Conservation (phyloP, 2,329 filamentous ascomycete genomes). For the Ophiostoma sp. region DNA sequence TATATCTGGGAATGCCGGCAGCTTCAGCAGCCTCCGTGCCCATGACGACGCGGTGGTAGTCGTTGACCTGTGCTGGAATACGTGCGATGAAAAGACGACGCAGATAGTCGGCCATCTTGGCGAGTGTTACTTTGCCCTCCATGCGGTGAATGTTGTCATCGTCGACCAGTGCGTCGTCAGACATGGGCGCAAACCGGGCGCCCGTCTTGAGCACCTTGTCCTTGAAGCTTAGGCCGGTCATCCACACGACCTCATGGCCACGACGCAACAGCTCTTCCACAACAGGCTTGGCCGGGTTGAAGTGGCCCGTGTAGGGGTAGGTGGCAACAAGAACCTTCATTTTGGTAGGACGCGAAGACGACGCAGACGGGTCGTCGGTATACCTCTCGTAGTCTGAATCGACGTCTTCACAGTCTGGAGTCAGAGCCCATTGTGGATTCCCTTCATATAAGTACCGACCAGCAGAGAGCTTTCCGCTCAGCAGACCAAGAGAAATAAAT, state of each 20-base stretch:
- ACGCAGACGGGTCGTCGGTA: constrained; percentile 1
- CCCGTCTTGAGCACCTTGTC: constrained; percentile 35
- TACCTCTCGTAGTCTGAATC: constrained; percentile 5
- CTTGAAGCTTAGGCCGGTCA: constrained; percentile 35
- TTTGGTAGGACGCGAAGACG: neutral
- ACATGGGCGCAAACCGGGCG: constrained; percentile 35
- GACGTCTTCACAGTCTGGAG: neutral
- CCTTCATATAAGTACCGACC: constrained; percentile 3
- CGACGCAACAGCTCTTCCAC: constrained; percentile 36
- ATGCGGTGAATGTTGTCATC: constrained; percentile 21
- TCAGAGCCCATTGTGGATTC: neutral
- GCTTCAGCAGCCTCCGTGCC: neutral
- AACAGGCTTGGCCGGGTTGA: constrained; percentile 39
- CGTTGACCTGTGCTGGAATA: constrained; percentile 24
- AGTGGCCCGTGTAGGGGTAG: constrained; percentile 39
- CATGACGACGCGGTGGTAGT: constrained; percentile 21
- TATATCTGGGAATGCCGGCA: constrained; percentile 4
- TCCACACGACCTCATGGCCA: constrained; percentile 39
- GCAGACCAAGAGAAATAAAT: constrained; percentile 4
- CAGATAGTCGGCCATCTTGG: constrained; percentile 22
- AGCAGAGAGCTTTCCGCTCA: neutral
- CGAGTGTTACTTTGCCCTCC: constrained; percentile 16
- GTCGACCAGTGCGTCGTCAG: constrained; percentile 31
- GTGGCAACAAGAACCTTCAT: constrained; percentile 39
- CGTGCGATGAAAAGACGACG: constrained; percentile 24